phyloP scores from a whole-genome alignment of 2,329 filamentous ascomycete genomes.

The Fusarium sp. region DNA sequence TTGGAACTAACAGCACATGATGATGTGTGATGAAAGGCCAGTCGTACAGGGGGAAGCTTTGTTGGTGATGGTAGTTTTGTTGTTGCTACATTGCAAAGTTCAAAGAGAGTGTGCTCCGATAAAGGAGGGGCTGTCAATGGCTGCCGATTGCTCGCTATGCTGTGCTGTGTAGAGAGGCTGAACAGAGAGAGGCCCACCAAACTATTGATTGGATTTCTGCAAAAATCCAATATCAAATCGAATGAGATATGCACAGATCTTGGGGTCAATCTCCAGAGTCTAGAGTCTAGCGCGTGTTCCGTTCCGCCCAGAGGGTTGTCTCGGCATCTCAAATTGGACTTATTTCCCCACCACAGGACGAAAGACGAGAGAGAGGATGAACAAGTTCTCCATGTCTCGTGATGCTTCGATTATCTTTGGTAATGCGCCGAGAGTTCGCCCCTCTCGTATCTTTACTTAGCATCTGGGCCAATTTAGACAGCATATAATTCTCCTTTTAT shows the following conservation, averaged over 20 bases:
- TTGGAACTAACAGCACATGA: conserved; percentile 31
- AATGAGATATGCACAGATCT: conserved; percentile 13
- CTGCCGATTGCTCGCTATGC: conserved; percentile 14
- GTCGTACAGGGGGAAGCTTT: conserved; percentile 1
- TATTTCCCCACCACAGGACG: conserved; percentile 33
- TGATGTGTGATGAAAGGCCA: not conserved
- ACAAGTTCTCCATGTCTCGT: conserved; percentile 13
- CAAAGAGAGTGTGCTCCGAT: not conserved
- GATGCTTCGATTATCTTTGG: conserved; percentile 6
- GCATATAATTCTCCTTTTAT: conserved; percentile 27
- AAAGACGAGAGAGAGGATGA: conserved; percentile 7
- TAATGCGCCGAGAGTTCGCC: conserved; percentile 4
- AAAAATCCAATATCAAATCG: not conserved
- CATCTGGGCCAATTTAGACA: conserved; percentile 12
- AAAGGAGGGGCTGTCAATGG: not conserved
- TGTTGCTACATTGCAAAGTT: conserved; percentile 7
- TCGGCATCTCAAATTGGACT: not conserved
- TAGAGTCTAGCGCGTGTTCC: conserved; percentile 41
- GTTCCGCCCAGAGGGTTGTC: conserved; percentile 9
- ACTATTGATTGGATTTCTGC: conserved; percentile 28
- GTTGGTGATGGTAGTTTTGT: conserved; percentile 2
- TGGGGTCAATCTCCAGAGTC: conserved; percentile 17
- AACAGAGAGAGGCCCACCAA: conserved; percentile 15
- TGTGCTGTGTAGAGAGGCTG: conserved; percentile 18
- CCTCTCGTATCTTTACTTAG: conserved; percentile 33